Conservation (phyloP, 1,284 basidiomycete species). For the Fomitopsis palustris region DNA sequence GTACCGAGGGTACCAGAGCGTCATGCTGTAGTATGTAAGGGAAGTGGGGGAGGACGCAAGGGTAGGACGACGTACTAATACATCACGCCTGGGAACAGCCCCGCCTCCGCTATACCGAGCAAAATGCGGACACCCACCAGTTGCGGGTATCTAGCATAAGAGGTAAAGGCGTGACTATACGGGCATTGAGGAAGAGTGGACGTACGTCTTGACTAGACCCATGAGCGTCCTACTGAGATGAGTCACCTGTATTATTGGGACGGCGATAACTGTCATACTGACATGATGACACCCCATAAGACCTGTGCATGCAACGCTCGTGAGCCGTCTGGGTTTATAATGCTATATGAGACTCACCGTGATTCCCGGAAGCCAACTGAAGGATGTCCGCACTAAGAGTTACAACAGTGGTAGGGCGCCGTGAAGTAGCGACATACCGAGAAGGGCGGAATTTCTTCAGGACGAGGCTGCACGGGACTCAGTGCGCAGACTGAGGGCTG, state of each 20-base stretch:
- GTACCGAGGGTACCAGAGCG: slow-evolving; percentile 33
- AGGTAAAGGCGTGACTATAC: background rate
- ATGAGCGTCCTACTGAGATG: slow-evolving; percentile 66
- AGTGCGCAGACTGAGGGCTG: too few species aligned
- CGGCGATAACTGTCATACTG: too few species aligned
- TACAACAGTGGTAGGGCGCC: background rate
- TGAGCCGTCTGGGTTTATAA: too few species aligned
- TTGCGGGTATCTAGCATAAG: slow-evolving; percentile 47
- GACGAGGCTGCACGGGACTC: slow-evolving; percentile 20
- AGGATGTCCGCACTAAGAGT: background rate
- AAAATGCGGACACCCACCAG: slow-evolving; percentile 57
- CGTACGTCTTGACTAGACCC: slow-evolving; percentile 61
- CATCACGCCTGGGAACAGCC: slow-evolving; percentile 65
- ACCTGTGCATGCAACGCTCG: too few species aligned
- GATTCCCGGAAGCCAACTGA: slow-evolving; percentile 30
- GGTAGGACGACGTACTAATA: slow-evolving; percentile 44
- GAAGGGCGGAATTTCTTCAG: slow-evolving; percentile 33
- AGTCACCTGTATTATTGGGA: too few species aligned
- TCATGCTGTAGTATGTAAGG: slow-evolving; percentile 17
- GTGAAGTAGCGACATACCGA: slow-evolving; percentile 1
- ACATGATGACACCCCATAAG: slow-evolving; percentile 25
- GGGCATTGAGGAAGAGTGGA: background rate
- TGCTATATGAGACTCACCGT: slow-evolving; percentile 17
- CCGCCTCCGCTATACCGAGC: slow-evolving; percentile 67
- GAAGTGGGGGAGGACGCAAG: background rate